Percentiles rank a stretch among this genome's conserved stretches.
These are phyloP conservation scores for Zygoascus tannicola DNA, from an alignment of 805 yeast genomes.

Conservation along the genomic window DNA sequence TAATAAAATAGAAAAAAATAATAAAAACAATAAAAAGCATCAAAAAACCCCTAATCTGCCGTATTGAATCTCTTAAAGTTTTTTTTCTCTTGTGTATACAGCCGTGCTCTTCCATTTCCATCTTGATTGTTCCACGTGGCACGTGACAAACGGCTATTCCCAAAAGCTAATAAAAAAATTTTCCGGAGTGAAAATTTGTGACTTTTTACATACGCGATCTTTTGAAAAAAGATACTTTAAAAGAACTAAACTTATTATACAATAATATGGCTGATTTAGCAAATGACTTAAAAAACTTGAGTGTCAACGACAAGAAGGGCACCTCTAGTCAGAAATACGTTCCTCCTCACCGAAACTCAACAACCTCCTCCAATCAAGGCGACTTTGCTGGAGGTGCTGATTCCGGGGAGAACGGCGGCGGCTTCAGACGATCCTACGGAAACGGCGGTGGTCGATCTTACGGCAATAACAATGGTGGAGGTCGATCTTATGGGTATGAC, in stretches of 20 bases:
- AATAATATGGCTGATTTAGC: slow-evolving; percentile 49
- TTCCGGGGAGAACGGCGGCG: slow-evolving; percentile 7
- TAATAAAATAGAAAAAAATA: too few relatives aligned
- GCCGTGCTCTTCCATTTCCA: too few relatives aligned
- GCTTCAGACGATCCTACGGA: slow-evolving; percentile 10
- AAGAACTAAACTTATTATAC: not conserved
- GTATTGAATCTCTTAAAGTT: too few relatives aligned
- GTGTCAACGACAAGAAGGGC: slow-evolving; percentile 32
- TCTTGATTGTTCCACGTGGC: too few relatives aligned
- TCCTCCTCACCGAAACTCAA: slow-evolving; percentile 51
- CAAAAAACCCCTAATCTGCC: too few relatives aligned
- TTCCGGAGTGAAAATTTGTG: too few relatives aligned
- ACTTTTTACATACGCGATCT: not conserved
- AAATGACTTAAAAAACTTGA: slow-evolving; percentile 48
- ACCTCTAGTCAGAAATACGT: slow-evolving; percentile 33
- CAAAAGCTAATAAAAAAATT: too few relatives aligned
- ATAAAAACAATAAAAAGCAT: too few relatives aligned
- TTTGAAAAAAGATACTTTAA: not conserved
- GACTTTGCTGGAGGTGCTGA: slow-evolving; percentile 9
- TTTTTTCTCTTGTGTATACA: too few relatives aligned
- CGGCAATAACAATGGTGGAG: slow-evolving; percentile 17
- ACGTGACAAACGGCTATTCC: too few relatives aligned
- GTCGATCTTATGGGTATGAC: slow-evolving; percentile 8
- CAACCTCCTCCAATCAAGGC: too few relatives aligned
- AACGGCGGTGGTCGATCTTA: slow-evolving; percentile 7